A percentile compares a stretch with the other conserved stretches of the same genome.
Conservation (phyloP, 78 protist genomes). For the Dictyostelium capitatum region DNA sequence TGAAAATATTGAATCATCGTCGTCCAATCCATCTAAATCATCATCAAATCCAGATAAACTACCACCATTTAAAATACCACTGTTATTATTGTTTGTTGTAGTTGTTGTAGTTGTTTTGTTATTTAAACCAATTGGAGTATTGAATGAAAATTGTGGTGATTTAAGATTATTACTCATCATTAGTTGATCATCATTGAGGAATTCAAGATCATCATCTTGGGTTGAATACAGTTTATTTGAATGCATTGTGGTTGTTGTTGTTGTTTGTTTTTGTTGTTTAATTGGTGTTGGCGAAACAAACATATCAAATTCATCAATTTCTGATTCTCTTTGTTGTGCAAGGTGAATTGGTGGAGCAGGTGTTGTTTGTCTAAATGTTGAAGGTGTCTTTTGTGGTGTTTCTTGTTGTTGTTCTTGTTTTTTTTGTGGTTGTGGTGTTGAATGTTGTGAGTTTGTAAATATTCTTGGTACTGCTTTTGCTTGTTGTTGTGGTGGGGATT, state of each 20-base stretch:
- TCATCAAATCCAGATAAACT: constrained; percentile 11
- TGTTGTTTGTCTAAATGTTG: not conserved
- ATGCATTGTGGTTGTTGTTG: not conserved
- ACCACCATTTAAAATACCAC: not conserved
- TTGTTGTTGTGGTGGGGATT: not conserved
- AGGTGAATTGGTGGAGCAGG: not conserved
- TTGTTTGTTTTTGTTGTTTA: not conserved
- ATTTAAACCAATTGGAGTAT: not conserved
- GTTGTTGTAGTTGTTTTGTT: not conserved
- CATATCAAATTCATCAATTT: not conserved
- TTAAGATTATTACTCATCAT: not conserved
- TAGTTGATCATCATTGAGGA: not conserved
- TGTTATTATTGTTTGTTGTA: not conserved
- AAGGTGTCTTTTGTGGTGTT: not conserved
- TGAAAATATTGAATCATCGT: constrained; percentile 2
- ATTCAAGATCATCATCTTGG: not conserved
- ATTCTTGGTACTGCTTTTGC: no score
- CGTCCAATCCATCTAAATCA: constrained; percentile 3
- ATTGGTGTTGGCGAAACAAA: not conserved
- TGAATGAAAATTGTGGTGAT: not conserved
- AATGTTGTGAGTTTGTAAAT: not conserved
- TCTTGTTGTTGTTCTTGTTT: constrained; percentile 19
- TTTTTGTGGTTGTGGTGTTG: not conserved
- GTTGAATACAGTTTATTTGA: not conserved
- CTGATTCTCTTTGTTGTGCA: constrained; percentile 1